Conservation (phyloP, 495 filamentous ascomycete genomes). For the Acidiella bohemica region DNA sequence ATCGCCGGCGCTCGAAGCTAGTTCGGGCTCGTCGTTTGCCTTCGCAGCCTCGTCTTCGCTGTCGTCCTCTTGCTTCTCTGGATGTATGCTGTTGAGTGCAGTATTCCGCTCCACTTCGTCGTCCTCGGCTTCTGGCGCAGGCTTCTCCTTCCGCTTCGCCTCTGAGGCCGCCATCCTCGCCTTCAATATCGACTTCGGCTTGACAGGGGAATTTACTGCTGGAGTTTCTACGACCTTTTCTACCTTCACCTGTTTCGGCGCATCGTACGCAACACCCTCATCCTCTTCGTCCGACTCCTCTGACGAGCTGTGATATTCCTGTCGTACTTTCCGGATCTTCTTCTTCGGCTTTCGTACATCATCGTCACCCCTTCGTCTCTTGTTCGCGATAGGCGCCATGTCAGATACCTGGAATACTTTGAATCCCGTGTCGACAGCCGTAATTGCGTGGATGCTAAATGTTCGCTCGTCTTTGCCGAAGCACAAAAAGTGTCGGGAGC, state of each 20-base stretch:
- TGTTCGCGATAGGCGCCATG: constrained; percentile 17
- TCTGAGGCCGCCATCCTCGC: background rate
- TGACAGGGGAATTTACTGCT: constrained; percentile 21
- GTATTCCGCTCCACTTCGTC: constrained; percentile 25
- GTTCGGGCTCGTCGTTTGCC: constrained; percentile 8
- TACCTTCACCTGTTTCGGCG: background rate
- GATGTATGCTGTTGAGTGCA: constrained; percentile 24
- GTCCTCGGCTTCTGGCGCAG: constrained; percentile 6
- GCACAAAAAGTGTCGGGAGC: too few species aligned
- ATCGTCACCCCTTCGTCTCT: constrained; percentile 24
- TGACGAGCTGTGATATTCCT: constrained; percentile 56
- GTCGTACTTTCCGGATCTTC: constrained; percentile 53
- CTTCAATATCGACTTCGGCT: constrained; percentile 27
- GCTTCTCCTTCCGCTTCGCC: background rate
- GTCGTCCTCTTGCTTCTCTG: constrained; percentile 18
- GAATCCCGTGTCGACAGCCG: too few species aligned
- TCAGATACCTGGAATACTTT: too few species aligned
- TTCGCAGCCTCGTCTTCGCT: constrained; percentile 23
- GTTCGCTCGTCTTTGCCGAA: too few species aligned
- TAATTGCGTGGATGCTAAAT: background rate
- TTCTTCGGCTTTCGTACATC: constrained; percentile 24
- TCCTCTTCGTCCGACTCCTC: constrained; percentile 27
- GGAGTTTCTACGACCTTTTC: constrained; percentile 1
- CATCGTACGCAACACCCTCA: constrained; percentile 1
- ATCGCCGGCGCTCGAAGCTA: constrained; percentile 9